These are phyloP conservation scores for Myxozyma nipponensis DNA, from an alignment of 805 yeast genomes.

Conservation along the genomic window DNA sequence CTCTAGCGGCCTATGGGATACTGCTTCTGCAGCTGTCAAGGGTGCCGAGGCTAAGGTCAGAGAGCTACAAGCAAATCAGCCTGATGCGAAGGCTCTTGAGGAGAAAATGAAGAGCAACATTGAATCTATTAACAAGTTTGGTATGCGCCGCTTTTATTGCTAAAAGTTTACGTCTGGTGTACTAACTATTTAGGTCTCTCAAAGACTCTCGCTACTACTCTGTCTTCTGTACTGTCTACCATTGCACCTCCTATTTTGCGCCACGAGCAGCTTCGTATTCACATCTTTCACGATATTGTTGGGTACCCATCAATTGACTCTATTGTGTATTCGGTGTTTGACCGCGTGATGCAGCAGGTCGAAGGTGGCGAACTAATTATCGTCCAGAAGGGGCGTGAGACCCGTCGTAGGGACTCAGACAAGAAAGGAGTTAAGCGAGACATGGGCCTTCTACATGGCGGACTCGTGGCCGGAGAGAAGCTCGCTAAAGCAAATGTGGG, in stretches of 20 bases:
- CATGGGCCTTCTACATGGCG: slow-evolving; percentile 72
- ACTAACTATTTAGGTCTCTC: slow-evolving; percentile 21
- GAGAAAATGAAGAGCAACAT: slow-evolving; percentile 29
- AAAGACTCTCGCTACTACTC: slow-evolving; percentile 35
- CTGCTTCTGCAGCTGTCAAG: slow-evolving; percentile 41
- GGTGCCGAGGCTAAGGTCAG: slow-evolving; percentile 43
- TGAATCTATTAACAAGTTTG: slow-evolving; percentile 16
- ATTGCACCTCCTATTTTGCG: slow-evolving; percentile 45
- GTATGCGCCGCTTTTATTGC: neutral
- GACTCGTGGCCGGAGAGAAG: slow-evolving; percentile 78
- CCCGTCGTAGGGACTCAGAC: slow-evolving; percentile 38
- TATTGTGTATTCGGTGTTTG: slow-evolving; percentile 49
- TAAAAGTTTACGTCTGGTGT: slow-evolving; percentile 2
- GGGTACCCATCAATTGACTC: slow-evolving; percentile 48
- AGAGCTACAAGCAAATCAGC: slow-evolving; percentile 37
- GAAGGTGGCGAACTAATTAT: slow-evolving; percentile 61
- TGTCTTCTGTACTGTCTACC: slow-evolving; percentile 40
- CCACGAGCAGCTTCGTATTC: slow-evolving; percentile 44
- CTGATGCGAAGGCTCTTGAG: slow-evolving; percentile 31
- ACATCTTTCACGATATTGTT: slow-evolving; percentile 45
- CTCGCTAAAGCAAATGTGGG: slow-evolving; percentile 76
- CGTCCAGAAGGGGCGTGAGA: slow-evolving; percentile 46
- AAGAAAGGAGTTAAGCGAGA: slow-evolving; percentile 40
- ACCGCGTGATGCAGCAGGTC: slow-evolving; percentile 57
- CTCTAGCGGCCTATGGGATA: slow-evolving; percentile 41